phyloP scores from a whole-genome alignment of 441 rosid genomes.

The Dalechampia spathulata region DNA sequence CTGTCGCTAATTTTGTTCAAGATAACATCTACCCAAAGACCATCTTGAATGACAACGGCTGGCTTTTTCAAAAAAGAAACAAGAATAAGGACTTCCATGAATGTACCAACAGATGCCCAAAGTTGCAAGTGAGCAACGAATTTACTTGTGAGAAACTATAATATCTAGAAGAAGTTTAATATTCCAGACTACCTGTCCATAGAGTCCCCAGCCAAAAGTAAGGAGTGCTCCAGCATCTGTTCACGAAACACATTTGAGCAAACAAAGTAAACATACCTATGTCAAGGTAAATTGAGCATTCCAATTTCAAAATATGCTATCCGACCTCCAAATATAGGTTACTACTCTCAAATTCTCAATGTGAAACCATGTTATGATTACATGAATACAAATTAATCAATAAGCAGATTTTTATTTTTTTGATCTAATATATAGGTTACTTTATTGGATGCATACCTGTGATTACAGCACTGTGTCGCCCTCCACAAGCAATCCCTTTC shows the following conservation, averaged over 20 bases:
- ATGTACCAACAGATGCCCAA: neutral
- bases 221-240: slow-evolving; percentile 97
- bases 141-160: neutral
- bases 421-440: neutral
- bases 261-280: neutral
- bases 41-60: neutral
- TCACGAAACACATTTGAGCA: slow-evolving; percentile 13
- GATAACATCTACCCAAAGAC: neutral
- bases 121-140: neutral
- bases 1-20: too few relatives aligned
- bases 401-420: too few relatives aligned
- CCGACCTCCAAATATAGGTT: too few relatives aligned
- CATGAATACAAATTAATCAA: neutral
- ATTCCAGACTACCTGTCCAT: slow-evolving; percentile 78
- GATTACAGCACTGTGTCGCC: slow-evolving; percentile 89
- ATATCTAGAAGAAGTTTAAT: neutral
- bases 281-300: neutral
- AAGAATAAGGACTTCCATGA: neutral
- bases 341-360: neutral
- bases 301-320: neutral
- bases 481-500: slow-evolving; percentile 86
- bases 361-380: neutral
- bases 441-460: slow-evolving; percentile 44
- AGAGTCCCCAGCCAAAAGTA: slow-evolving; percentile 98
- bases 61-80: neutral